Evolutionary conservation across 805 yeast species (phyloP).

Genomic region (Debaryomyces hansenii): DNA sequence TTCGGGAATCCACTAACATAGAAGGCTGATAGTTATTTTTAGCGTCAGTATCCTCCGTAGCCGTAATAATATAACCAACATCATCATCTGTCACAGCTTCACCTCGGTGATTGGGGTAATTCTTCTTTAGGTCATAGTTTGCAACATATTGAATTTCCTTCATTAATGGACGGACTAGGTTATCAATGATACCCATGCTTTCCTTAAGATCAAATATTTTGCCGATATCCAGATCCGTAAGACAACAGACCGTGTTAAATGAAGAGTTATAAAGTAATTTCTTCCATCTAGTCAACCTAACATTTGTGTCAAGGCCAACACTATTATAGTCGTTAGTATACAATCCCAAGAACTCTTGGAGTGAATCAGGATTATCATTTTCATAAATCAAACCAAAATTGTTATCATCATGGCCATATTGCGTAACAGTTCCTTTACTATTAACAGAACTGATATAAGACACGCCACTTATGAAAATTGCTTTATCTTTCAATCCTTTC

Average conservation of each 20-base stretch:
- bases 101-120: conserved; percentile 1
- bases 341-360: conserved; percentile 18
- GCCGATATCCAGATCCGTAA: conserved; percentile 29
- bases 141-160: conserved; percentile 18
- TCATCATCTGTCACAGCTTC: conserved; percentile 15
- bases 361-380: conserved; percentile 19
- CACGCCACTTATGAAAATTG: conserved; percentile 30
- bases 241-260: conserved; percentile 52
- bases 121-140: conserved; percentile 19
- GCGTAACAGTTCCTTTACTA: conserved; percentile 22
- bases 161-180: conserved; percentile 20
- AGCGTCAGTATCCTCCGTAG: conserved; percentile 40
- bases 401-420: conserved; percentile 25
- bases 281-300: conserved; percentile 49
- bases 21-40: conserved; percentile 65
- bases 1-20: conserved; percentile 67
- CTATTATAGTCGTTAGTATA: conserved; percentile 23
- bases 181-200: conserved; percentile 18
- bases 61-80: conserved; percentile 11
- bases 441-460: conserved; percentile 34
- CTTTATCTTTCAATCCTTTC: conserved; percentile 11
- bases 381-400: conserved; percentile 27
- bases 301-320: conserved; percentile 21
- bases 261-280: conserved; percentile 72
- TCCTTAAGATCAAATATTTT: conserved; percentile 33